Base-by-base conservation (phyloP, 208 protist genomes). In the Phytomonas francai region DNA sequence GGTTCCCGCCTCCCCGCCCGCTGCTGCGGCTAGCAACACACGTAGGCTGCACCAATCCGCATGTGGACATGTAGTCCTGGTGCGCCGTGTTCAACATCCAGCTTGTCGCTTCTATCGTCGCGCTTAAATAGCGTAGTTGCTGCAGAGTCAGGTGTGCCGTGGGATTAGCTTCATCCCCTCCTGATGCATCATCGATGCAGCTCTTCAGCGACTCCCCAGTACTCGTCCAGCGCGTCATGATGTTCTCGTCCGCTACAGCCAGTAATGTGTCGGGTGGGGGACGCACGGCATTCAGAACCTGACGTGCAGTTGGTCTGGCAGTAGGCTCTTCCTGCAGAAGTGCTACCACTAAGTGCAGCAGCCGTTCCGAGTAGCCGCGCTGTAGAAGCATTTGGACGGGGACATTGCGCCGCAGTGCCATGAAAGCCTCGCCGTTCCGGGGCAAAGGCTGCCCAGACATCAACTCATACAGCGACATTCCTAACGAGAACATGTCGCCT, bases 401-500 rank as follows among this genome's bases (percentile, higher is more conserved):
- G n/a, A 84, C 57, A 25, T 64, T 56, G 3, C 70, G 71, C 32
- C 91, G 91, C 51, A 96, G 76, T 29, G 80, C 72, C 27, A 84
- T 61, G 65, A 89, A 94, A 8, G 71, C 69, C 22, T 92, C 87
- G 4, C 88, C 90, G 51, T 89, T 89, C 34, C 78, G 75, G 12
- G 92, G 92, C 22, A 95, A 80, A 22, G 84, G 65, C 45, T 86
- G 65, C 29, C 89, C 87, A 25, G 78, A 86, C 79, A 94, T 89
- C 39, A 97, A 74, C 77, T 97, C 92, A 71, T 89, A 93, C 27
- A 96, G 71, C 33, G 88, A 94, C 77, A 97, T 93, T 32, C 92
- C 92, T n/a, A 97, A 79, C 0, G 85, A 85, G 76, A 96, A 97
- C 71, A 97, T 88, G 66, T 97, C 92, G 7, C 88, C 92, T 3